Base-by-base conservation (phyloP, 257 asterid genomes). In the Thymus quinquecostatus region DNA sequence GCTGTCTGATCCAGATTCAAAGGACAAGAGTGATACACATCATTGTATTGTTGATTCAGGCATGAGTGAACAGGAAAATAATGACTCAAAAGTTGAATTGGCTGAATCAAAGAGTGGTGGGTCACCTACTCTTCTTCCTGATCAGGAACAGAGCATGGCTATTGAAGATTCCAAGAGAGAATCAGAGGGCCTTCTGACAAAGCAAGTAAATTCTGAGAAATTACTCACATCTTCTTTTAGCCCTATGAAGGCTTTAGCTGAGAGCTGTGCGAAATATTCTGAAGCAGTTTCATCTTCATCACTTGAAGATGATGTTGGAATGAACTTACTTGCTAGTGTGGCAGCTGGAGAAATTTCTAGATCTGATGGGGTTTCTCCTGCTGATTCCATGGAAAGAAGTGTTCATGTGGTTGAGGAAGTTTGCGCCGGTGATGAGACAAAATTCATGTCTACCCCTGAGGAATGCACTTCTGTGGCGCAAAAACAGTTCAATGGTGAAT, bases 261-360 rank as follows among this genome's bases (percentile, higher is more conserved):
- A 88, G 85, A 91, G 96, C 78, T 91, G 97, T 68, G 98, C 71
- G 11, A 88, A 89, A 60, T 82, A 89, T 75, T 91, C 96, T 1
- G 94, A 89, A 78, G 90, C 90, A 64, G 69, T 71, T 56, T 59
- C 92, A 13, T 84, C 97, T 21, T 49, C 86, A 68, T 90, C 90
- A 38, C 78, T 80, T 27, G 90, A 82, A 27, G 98, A 93, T 82
- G 97, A 89, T 75, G 87, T 83, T 65, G 97, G 97, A 43, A 93
- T 93, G 94, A 93, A 93, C 75, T 87, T 93, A 68, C 98, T 93
- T 73, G 98, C 98, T 50, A 93, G 92, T 80, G 98, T 93, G 72
- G 98, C 98, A 73, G 74, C 98, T 45, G 92, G 95, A 64, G 96
- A 91, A 83, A 82, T 93, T 60, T 86, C 89, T 41, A 83, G 81